A percentile compares a stretch with the other conserved stretches of the same genome.
phyloP scores from a whole-genome alignment of 176 grass and related monocot species.

The Avena eriantha region DNA sequence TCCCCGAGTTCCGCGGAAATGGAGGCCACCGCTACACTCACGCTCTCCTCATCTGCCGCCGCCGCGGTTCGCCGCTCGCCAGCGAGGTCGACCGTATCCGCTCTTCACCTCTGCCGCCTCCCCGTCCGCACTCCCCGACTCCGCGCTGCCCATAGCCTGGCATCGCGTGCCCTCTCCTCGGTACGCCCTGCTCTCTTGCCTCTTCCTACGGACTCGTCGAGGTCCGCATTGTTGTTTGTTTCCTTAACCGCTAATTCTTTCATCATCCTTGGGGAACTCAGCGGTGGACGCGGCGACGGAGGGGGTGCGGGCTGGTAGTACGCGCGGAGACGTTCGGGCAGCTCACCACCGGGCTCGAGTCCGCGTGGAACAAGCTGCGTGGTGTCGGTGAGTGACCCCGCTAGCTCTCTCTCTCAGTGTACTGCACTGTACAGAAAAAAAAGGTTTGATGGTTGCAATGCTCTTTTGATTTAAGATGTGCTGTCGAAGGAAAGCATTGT shows the following conservation, averaged over 20 bases:
- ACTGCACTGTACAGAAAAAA: not conserved
- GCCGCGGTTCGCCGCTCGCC: conserved; percentile 21
- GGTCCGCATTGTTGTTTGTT: not conserved
- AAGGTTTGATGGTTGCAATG: not conserved
- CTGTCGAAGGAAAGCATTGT: conserved; percentile 84
- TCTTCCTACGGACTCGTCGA: not conserved
- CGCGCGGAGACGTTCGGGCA: conserved; percentile 96
- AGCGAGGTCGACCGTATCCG: not conserved
- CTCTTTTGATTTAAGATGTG: conserved; percentile 57
- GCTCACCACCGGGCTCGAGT: conserved; percentile 88
- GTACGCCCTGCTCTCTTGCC: not conserved
- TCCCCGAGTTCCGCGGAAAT: not conserved
- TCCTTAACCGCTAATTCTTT: not conserved
- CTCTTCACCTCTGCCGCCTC: not conserved
- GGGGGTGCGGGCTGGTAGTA: conserved; percentile 56
- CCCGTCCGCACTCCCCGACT: not conserved
- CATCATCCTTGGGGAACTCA: not conserved
- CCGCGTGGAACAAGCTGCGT: conserved; percentile 96
- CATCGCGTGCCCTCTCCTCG: conserved; percentile 24
- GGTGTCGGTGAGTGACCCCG: conserved; percentile 67
- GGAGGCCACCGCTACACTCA: conserved; percentile 4
- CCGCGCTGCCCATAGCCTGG: not conserved
- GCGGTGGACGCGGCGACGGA: conserved; percentile 37
- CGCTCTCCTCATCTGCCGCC: conserved; percentile 33
- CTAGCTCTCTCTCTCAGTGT: not conserved